Evolutionary conservation across 306 rosid genomes (phyloP).

Genomic region (Chamaecrista fasciculata): DNA sequence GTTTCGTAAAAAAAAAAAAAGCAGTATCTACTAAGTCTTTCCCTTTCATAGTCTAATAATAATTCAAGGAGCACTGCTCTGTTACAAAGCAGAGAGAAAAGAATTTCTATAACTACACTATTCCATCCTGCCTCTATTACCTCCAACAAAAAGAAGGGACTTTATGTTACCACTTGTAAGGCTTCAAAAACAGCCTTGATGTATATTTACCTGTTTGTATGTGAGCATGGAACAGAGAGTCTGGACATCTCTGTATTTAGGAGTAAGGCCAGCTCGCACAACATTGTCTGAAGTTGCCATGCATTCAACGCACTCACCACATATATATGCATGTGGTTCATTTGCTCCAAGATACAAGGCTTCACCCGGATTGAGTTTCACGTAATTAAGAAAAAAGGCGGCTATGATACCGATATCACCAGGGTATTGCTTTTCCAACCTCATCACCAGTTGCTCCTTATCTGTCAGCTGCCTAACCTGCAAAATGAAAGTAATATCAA

Average conservation of each 20-base stretch:
- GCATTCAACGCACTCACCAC: slow-evolving; percentile 74
- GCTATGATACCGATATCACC: slow-evolving; percentile 69
- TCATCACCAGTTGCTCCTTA: slow-evolving; percentile 60
- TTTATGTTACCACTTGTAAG: neutral
- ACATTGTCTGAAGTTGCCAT: slow-evolving; percentile 92
- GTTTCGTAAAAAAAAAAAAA: neutral
- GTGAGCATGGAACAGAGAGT: slow-evolving; percentile 86
- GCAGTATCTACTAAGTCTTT: neutral
- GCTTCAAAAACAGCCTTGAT: neutral
- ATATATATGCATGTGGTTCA: slow-evolving; percentile 75
- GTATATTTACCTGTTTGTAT: slow-evolving; percentile 55
- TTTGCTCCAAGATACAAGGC: slow-evolving; percentile 68
- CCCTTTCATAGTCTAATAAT: neutral
- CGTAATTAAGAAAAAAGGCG: slow-evolving; percentile 65
- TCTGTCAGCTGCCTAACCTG: slow-evolving; percentile 62
- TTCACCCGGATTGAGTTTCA: slow-evolving; percentile 75
- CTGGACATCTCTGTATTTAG: slow-evolving; percentile 64
- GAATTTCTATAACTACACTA: neutral
- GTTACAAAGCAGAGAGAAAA: neutral
- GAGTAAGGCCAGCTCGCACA: slow-evolving; percentile 81
- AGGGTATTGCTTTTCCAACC: slow-evolving; percentile 67
- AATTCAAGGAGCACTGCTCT: neutral
- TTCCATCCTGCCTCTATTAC: neutral
- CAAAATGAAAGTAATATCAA: neutral
- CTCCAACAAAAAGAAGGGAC: neutral